phyloP scores from a whole-genome alignment of 148 eudicot genomes.

The Chenopodium berlandieri region DNA sequence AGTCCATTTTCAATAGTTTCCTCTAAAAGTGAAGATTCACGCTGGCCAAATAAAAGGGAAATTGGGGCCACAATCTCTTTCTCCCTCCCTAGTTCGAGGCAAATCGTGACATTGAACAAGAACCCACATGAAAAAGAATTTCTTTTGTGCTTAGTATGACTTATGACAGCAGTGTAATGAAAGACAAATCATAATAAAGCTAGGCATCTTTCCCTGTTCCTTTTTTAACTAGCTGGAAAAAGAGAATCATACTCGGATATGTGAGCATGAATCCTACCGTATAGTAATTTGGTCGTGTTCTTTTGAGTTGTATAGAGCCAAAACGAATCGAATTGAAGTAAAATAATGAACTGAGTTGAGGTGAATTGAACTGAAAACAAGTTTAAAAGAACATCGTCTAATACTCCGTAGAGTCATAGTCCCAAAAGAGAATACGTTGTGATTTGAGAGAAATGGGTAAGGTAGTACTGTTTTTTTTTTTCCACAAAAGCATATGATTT shows the following conservation, averaged over 20 bases:
- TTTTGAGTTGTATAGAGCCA: too few relatives aligned
- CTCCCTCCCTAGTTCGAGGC: constrained; percentile 12
- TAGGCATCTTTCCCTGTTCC: constrained; percentile 28
- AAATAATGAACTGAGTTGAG: too few relatives aligned
- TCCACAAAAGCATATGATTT: constrained; percentile 1
- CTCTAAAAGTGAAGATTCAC: constrained; percentile 17
- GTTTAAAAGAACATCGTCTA: too few relatives aligned
- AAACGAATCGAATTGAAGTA: too few relatives aligned
- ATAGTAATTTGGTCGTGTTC: too few relatives aligned
- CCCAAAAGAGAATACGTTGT: too few relatives aligned
- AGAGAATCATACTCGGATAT: constrained; percentile 10
- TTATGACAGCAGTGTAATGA: constrained; percentile 21
- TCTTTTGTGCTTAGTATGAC: constrained; percentile 3
- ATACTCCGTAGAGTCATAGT: too few relatives aligned
- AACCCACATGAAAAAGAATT: constrained; percentile 15
- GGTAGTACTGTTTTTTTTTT: not conserved
- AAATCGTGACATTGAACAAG: constrained; percentile 26
- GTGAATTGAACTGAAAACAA: too few relatives aligned
- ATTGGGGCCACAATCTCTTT: constrained; percentile 5
- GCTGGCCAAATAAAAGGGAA: not conserved
- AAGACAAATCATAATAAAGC: constrained; percentile 32
- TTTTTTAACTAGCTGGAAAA: constrained; percentile 8
- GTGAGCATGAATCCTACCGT: not conserved
- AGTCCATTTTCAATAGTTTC: constrained; percentile 19
- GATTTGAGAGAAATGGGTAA: too few relatives aligned